Evolutionary conservation across 768 basidiomycete species (phyloP), one percentile per base, ranked within the genome.

Genomic region (Podaxis sp.): DNA sequence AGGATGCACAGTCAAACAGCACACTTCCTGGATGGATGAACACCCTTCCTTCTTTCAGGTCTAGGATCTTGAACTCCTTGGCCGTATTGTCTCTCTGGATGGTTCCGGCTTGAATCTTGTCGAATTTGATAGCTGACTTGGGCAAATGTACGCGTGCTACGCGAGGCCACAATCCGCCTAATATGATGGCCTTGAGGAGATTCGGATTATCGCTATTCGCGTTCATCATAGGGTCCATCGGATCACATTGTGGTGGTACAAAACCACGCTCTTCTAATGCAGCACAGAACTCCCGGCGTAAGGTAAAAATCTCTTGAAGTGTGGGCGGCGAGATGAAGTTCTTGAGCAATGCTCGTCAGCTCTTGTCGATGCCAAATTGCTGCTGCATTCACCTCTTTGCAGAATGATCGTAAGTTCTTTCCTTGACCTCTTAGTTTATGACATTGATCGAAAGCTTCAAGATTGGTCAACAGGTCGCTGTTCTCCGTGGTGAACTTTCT

Each of bases 141-240:
- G 93, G 95, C 22, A 95, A 80, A 64, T 85, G 82, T 24, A 96
- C 86, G 56, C 86, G 84, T 0, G 88, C 92, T 54, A 95, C 84
- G 30, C 89, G 86, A 2, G 93, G 94, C 85, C 92, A 95, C 22
- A 96, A 81, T 1, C 93, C 95, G 7, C 93, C 94, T 12, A 94
- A 84, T 38, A 97, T 81, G 64, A 95, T 84, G 5, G 87, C 85
- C 73, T 96, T 96, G 68, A 97, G 74, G 26, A 98, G 82, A 70
- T 90, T 93, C 40, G 81, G 79, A 67, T 92, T 87, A 0, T 75
- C 68, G 63, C 84, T 84, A 72, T 93, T 88, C 40, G 74, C 70
- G 67, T 93, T 95, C 56, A 93, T 81, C 19, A 74, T 74, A 1
- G 82, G 72, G 1, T 81, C 77, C 9, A 76, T 72, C 0, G 87